Conservation (phyloP, 1,284 basidiomycete genomes). For the Trichosporon inkin region DNA sequence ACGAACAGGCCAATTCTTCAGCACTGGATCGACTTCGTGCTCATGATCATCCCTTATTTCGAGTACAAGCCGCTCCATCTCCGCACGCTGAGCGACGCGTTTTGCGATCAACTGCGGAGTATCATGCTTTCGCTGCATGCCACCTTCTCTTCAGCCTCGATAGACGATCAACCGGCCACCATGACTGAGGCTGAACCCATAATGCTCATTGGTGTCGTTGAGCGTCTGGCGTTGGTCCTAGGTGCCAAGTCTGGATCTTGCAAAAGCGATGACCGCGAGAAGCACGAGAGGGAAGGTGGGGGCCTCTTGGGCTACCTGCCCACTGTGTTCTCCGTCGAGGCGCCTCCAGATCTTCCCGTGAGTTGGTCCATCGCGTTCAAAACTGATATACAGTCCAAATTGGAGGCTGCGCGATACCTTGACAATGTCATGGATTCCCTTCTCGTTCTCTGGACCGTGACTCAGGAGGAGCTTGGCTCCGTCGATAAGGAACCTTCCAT, state of each 20-base stretch:
- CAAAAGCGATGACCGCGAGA: slow-evolving; percentile 44
- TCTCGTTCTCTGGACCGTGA: slow-evolving; percentile 39
- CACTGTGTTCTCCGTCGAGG: slow-evolving; percentile 48
- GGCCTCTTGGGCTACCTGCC: slow-evolving; percentile 49
- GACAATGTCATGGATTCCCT: slow-evolving; percentile 38
- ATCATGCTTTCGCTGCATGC: slow-evolving; percentile 51
- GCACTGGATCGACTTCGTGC: slow-evolving; percentile 94
- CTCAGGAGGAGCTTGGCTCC: slow-evolving; percentile 11
- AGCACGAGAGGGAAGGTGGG: slow-evolving; percentile 52
- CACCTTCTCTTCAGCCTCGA: slow-evolving; percentile 45
- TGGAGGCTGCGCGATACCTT: slow-evolving; percentile 31
- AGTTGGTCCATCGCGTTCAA: not conserved
- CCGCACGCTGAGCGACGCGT: slow-evolving; percentile 72
- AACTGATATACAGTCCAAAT: slow-evolving; percentile 19
- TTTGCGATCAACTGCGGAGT: slow-evolving; percentile 68
- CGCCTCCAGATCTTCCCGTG: slow-evolving; percentile 30
- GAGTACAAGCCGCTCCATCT: slow-evolving; percentile 59
- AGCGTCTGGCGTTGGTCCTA: slow-evolving; percentile 68
- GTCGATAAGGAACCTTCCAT: not conserved
- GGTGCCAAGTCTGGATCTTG: slow-evolving; percentile 17
- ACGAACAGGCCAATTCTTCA: slow-evolving; percentile 76
- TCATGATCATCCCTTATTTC: slow-evolving; percentile 74
- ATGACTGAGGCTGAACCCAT: slow-evolving; percentile 77
- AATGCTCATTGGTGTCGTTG: slow-evolving; percentile 75
- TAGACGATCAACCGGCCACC: slow-evolving; percentile 34